These are phyloP conservation scores for Calocera cornea DNA, from an alignment of 768 basidiomycete genomes.

Conservation along the genomic window DNA sequence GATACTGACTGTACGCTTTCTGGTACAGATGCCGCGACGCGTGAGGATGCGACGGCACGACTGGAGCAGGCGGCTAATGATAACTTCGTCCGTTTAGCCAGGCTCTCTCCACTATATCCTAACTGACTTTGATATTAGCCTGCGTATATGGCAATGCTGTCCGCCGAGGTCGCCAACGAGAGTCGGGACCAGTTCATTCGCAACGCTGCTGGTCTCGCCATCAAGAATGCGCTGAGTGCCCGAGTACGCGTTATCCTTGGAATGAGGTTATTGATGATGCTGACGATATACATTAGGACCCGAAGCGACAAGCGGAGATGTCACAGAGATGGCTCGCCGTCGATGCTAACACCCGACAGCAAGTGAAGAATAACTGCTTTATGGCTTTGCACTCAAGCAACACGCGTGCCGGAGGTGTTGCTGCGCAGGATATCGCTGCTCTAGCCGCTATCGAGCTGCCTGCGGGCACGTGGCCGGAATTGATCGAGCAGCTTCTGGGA, in stretches of 20 bases:
- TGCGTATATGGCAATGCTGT: slow-evolving; percentile 84
- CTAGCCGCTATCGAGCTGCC: slow-evolving; percentile 91
- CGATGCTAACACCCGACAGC: slow-evolving; percentile 46
- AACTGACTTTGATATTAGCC: slow-evolving; percentile 38
- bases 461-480: slow-evolving; percentile 71
- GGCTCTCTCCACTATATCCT: neutral
- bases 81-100: slow-evolving; percentile 58
- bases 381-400: slow-evolving; percentile 62
- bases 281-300: slow-evolving; percentile 40
- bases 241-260: slow-evolving; percentile 43
- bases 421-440: slow-evolving; percentile 87
- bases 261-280: slow-evolving; percentile 15
- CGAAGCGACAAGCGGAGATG: slow-evolving; percentile 58
- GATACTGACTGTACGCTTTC: neutral
- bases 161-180: slow-evolving; percentile 71
- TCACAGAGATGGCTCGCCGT: slow-evolving; percentile 73
- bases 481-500: slow-evolving; percentile 76
- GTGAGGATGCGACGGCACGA: slow-evolving; percentile 82
- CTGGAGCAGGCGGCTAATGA: slow-evolving; percentile 75
- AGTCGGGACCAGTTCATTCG: slow-evolving; percentile 54
- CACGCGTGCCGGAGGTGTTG: slow-evolving; percentile 66
- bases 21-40: slow-evolving; percentile 63
- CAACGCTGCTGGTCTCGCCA: slow-evolving; percentile 89
- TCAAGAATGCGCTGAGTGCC: slow-evolving; percentile 89
- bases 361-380: slow-evolving; percentile 82